Conservation (phyloP, 768 basidiomycete genomes). For the Roridomyces roridus region DNA sequence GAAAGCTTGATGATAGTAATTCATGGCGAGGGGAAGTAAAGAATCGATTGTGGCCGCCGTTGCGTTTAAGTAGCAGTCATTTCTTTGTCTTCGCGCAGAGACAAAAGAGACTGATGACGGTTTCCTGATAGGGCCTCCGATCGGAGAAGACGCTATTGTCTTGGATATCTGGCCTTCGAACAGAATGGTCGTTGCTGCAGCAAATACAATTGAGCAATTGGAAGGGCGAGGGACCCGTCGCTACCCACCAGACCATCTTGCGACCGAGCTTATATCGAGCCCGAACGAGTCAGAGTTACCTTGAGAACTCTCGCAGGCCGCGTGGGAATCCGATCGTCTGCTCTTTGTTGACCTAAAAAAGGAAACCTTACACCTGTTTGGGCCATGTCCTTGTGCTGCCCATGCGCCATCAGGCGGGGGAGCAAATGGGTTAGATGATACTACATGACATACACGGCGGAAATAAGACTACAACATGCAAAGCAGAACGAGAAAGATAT, state of each 20-base stretch:
- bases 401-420: neutral
- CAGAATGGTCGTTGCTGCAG: neutral
- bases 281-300: conserved; percentile 7
- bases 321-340: conserved; percentile 8
- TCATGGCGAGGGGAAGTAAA: conserved; percentile 11
- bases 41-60: neutral
- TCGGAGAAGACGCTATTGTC: conserved; percentile 14
- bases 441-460: too few relatives aligned
- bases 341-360: neutral
- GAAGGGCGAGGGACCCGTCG: conserved; percentile 3
- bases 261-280: neutral
- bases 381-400: neutral
- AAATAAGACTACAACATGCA: neutral
- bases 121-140: conserved; percentile 5
- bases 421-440: neutral
- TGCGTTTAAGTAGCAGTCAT: conserved; percentile 37
- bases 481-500: too few relatives aligned
- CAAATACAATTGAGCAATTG: conserved; percentile 13
- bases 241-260: neutral
- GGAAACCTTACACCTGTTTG: neutral
- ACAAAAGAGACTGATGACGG: conserved; percentile 44
- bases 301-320: conserved; percentile 17
- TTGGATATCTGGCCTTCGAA: neutral
- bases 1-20: conserved; percentile 3
- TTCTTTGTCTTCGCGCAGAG: conserved; percentile 40